Base-by-base conservation (phyloP, 2,329 filamentous ascomycete species). In the Ophiostoma triangulosporum region DNA sequence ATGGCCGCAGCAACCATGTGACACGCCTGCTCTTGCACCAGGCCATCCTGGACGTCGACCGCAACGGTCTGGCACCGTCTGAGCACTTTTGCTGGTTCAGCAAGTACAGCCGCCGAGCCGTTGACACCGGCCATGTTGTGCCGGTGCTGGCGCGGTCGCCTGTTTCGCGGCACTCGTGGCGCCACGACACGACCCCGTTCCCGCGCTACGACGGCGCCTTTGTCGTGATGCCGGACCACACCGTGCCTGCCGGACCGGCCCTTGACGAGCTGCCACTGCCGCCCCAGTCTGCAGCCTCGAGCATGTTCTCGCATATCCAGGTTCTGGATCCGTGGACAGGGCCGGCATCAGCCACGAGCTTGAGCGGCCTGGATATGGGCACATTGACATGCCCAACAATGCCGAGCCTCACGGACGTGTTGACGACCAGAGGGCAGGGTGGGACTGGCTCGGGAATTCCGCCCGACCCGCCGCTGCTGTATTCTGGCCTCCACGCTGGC, bases 1-100 rank as follows among this genome's bases (percentile, higher is more conserved):
- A 81, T 56, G 84, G 85, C 50, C 76, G 77, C 35, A 79, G 80
- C 53, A 89, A 93, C 62, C 73, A 81, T 1, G 77, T 96, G 29
- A 90, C 88, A 0, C 81, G 84, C 45, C 87, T 86, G 0, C 95
- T 95, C 64, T 71, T 95, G n/a, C 81, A 84, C 11, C 90, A 96
- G 63, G 71, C 91, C 1, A 79, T 89, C 55, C 74, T 90, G n/a
- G 90, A 96, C 60, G 78, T 95, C 8, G 80, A 88, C 33, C 64
- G 65, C 31, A 75, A 73, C 56, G 68, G 66, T 1, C 62, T 78
- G 26, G 58, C 62, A 3, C 12, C 46, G 4, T 51, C 54, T 7
- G 9, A 57, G n/a, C 53, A 51, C 17, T 29, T 58, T 4, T 54
- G 56, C 3, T 52, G 38, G 26, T 52, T 52, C 14, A 60, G 62